These are phyloP conservation scores for Zarea fungicola DNA, from an alignment of 2,329 filamentous ascomycete genomes.

Conservation along the genomic window DNA sequence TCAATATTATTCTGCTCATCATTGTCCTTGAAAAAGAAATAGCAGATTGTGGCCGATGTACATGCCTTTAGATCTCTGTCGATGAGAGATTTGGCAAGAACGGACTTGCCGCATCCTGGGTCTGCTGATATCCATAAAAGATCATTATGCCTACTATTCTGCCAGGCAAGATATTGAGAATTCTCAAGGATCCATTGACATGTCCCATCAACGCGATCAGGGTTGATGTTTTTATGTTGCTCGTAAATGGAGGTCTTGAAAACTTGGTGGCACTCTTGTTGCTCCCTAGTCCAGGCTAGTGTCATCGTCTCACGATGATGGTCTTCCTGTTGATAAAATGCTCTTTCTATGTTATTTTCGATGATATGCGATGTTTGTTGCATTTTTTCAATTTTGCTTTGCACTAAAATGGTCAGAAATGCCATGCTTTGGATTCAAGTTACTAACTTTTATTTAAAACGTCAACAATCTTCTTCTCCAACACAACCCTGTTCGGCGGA, in stretches of 20 bases:
- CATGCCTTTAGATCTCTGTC: slow-evolving; percentile 18
- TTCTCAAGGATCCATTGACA: slow-evolving; percentile 29
- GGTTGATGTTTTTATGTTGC: slow-evolving; percentile 27
- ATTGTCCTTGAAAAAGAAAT: slow-evolving; percentile 42
- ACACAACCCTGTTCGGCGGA: background rate
- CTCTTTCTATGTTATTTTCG: background rate
- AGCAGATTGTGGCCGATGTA: slow-evolving; percentile 21
- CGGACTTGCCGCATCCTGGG: slow-evolving; percentile 41
- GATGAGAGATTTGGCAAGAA: slow-evolving; percentile 32
- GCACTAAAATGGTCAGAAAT: too few relatives aligned
- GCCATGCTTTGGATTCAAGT: too few relatives aligned
- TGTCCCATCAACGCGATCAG: slow-evolving; percentile 23
- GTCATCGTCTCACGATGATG: background rate
- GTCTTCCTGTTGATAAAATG: background rate
- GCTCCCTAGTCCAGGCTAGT: background rate
- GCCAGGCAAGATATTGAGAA: slow-evolving; percentile 23
- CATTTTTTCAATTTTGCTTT: too few relatives aligned
- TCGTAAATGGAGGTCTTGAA: slow-evolving; percentile 25
- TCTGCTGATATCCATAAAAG: slow-evolving; percentile 38
- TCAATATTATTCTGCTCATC: slow-evolving; percentile 27
- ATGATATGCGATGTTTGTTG: too few relatives aligned
- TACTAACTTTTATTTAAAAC: too few relatives aligned
- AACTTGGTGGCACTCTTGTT: slow-evolving; percentile 18
- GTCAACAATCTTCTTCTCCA: too few relatives aligned
- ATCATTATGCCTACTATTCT: slow-evolving; percentile 16